These are phyloP conservation scores for Carex scoparia DNA, from an alignment of 176 grass and related monocot genomes.

Conservation along the genomic window DNA sequence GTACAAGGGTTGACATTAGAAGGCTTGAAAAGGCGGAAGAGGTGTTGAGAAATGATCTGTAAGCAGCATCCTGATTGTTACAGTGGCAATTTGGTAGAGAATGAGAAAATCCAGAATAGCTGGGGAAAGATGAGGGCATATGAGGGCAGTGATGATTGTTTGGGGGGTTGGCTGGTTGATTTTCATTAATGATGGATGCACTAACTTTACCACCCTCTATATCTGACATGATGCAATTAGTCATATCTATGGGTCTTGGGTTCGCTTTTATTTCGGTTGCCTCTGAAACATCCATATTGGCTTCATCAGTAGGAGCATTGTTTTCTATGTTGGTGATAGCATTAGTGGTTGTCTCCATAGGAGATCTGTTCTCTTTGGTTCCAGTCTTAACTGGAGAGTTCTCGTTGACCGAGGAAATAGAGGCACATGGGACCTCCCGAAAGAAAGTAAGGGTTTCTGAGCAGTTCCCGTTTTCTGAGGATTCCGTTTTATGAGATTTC, in stretches of 20 bases:
- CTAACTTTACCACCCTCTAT: neutral
- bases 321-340: slow-evolving; percentile 9
- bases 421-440: slow-evolving; percentile 51
- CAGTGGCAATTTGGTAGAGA: slow-evolving; percentile 46
- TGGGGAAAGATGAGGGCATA: slow-evolving; percentile 29
- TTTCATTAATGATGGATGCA: slow-evolving; percentile 2
- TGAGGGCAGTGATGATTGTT: neutral
- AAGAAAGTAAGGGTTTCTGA: slow-evolving; percentile 81
- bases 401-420: slow-evolving; percentile 80
- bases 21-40: slow-evolving; percentile 76
- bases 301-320: neutral
- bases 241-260: neutral
- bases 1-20: slow-evolving; percentile 71
- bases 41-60: slow-evolving; percentile 55
- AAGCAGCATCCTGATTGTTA: slow-evolving; percentile 47
- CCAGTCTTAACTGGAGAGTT: slow-evolving; percentile 45
- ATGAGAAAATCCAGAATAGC: slow-evolving; percentile 40
- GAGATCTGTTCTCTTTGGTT: slow-evolving; percentile 35
- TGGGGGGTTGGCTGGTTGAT: neutral
- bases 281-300: slow-evolving; percentile 1
- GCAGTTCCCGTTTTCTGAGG: slow-evolving; percentile 53
- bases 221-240: neutral
- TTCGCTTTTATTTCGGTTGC: neutral
- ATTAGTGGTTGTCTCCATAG: neutral
- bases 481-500: slow-evolving; percentile 48